Evolutionary conservation across 805 yeast genomes (phyloP), one percentile per base, ranked within the genome.

Genomic region (Ogataea dorogensis): DNA sequence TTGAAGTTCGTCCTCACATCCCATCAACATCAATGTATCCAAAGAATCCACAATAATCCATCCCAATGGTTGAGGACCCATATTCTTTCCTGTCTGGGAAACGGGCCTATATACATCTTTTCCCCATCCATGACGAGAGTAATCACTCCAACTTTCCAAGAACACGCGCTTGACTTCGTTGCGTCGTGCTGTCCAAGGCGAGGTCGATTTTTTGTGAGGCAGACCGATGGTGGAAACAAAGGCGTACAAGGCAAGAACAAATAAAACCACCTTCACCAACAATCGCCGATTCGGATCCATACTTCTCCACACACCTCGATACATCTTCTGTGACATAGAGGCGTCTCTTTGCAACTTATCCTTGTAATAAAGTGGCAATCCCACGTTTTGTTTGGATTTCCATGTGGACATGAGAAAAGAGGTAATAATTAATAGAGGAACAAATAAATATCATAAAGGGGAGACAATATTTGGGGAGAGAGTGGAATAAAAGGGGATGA

Each of bases 11-110:
- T 75, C 79, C 5, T 71, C 61, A 17, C 77, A 71, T 36, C 72
- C 82, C 95, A 88, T 87, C 15, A 88, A 42, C 65, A 78, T 70
- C 67, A 89, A 61, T 0, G 96, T 84, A 53, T 89, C 97, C 33
- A 89, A 61, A 1, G 91, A 72, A 58, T 88, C 96, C 5, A 89
- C 93, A 51, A 88, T 80, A 55, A 88, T 84, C 96, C 96, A 88
- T 2, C 97, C 97, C 46, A 89, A 60, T 1, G 96, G 96, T 35
- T 69, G 49, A 4, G 79, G 76, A 4, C 91, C 88, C 87, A 86
- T 83, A 54, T 86, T 83, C 38, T 73, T 65, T 16, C 84, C 86
- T 1, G 49, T 59, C 33, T 77, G 73, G 6, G 72, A 57, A n/a
- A 83, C 53, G 0, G 96, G 96, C 25, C 69, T 67, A 52, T 82